These are phyloP conservation scores for Ophiostoma tasmaniense DNA, from an alignment of 2,329 filamentous ascomycete species.

Conservation along the genomic window DNA sequence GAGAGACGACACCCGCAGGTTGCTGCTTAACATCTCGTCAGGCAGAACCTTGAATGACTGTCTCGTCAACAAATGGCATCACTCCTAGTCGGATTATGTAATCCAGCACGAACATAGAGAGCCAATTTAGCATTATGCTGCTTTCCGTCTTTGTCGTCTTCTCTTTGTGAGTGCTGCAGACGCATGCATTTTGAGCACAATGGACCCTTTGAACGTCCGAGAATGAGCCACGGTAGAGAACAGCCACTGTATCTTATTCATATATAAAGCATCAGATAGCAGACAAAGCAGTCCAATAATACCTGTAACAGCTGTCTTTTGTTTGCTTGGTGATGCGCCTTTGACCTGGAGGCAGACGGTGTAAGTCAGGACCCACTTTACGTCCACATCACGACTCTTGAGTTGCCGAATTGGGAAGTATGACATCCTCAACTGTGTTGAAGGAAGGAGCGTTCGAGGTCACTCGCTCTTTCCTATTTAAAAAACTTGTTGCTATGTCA, in stretches of 20 bases:
- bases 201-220: neutral
- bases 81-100: neutral
- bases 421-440: neutral
- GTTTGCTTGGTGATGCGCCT: conserved; percentile 3
- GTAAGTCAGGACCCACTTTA: conserved; percentile 12
- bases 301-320: neutral
- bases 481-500: neutral
- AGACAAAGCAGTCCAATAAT: conserved; percentile 5
- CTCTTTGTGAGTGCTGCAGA: conserved; percentile 4
- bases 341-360: conserved; percentile 2
- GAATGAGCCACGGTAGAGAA: neutral
- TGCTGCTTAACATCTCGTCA: no score
- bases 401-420: conserved; percentile 10
- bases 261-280: neutral
- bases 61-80: neutral
- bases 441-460: conserved; percentile 9
- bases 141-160: neutral
- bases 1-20: no score
- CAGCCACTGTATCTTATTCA: neutral
- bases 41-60: neutral
- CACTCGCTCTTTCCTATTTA: conserved; percentile 8
- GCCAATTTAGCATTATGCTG: neutral
- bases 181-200: neutral
- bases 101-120: neutral
- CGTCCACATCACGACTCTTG: neutral